Evolutionary conservation across 345 rosid species (phyloP).

Genomic region (Noccaea bulbosa): DNA sequence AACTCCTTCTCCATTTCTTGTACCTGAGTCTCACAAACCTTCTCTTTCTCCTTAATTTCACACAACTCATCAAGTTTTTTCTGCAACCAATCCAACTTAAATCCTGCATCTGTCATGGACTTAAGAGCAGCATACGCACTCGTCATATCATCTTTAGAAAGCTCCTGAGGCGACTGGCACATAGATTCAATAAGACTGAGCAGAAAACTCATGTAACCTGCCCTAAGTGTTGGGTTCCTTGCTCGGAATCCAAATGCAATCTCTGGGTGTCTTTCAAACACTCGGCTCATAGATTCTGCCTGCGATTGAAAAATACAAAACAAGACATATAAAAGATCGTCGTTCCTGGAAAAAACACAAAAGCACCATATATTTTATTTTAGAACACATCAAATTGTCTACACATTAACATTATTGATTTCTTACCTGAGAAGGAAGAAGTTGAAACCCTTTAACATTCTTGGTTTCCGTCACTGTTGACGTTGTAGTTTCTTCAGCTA

Average conservation of each 20-base stretch:
- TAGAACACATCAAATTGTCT: too few relatives aligned
- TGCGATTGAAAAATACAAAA: too few relatives aligned
- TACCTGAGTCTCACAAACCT: not conserved
- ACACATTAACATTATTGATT: too few relatives aligned
- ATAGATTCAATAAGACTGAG: not conserved
- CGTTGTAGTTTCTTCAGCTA: too few relatives aligned
- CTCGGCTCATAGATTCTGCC: not conserved
- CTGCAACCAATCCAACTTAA: not conserved
- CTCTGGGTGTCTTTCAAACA: not conserved
- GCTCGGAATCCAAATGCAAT: not conserved
- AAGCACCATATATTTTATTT: too few relatives aligned
- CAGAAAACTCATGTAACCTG: not conserved
- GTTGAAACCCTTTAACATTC: too few relatives aligned
- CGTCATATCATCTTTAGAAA: not conserved
- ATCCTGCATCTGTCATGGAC: not conserved
- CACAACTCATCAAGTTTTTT: not conserved
- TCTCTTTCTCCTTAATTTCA: not conserved
- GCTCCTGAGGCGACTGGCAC: not conserved
- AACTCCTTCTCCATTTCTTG: too few relatives aligned
- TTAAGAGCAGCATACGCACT: not conserved
- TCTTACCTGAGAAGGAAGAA: too few relatives aligned
- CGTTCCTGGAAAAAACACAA: too few relatives aligned
- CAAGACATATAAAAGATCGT: too few relatives aligned
- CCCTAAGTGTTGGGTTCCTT: not conserved
- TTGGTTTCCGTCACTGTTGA: too few relatives aligned